These are phyloP conservation scores for Collybia sp. DNA, from an alignment of 768 basidiomycete genomes.

Conservation along the genomic window DNA sequence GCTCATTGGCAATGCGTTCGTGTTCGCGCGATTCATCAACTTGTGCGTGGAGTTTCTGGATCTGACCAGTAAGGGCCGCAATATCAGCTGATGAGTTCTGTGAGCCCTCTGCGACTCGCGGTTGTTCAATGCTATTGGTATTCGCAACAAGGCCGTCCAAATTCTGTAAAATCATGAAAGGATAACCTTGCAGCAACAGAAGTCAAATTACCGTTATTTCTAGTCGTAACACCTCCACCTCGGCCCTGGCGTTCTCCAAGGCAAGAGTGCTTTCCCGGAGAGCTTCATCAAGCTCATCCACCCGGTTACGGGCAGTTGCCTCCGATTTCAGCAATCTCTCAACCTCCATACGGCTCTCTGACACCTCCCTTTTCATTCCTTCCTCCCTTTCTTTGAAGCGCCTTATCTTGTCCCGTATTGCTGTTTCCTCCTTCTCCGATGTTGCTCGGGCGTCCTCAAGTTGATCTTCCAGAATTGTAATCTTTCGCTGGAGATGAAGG, in stretches of 20 bases:
- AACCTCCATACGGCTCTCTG: constrained; percentile 57
- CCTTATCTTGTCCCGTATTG: constrained; percentile 56
- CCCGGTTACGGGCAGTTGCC: constrained; percentile 50
- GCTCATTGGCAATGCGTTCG: constrained; percentile 12
- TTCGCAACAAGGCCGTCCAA: constrained; percentile 55
- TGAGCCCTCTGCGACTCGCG: constrained; percentile 42
- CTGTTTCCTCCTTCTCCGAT: constrained; percentile 70
- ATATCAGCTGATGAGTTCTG: constrained; percentile 49
- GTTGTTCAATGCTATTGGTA: constrained; percentile 32
- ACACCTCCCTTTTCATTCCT: constrained; percentile 64
- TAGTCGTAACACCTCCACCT: constrained; percentile 74
- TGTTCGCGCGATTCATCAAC: constrained; percentile 33
- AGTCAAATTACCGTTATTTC: constrained; percentile 64
- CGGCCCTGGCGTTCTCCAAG: constrained; percentile 84
- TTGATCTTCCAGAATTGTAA: constrained; percentile 73
- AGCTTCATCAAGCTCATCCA: constrained; percentile 88
- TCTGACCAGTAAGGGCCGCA: constrained; percentile 47
- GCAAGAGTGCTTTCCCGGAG: constrained; percentile 82
- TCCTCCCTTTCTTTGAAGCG: constrained; percentile 74
- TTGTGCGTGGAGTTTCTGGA: constrained; percentile 45
- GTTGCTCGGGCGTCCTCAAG: constrained; percentile 72
- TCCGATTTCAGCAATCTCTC: constrained; percentile 64
- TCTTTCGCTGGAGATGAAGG: constrained; percentile 78
- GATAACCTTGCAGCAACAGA: background rate
- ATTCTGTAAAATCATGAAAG: constrained; percentile 37